Conservation (phyloP, 345 rosid species). For the Salix udensis region DNA sequence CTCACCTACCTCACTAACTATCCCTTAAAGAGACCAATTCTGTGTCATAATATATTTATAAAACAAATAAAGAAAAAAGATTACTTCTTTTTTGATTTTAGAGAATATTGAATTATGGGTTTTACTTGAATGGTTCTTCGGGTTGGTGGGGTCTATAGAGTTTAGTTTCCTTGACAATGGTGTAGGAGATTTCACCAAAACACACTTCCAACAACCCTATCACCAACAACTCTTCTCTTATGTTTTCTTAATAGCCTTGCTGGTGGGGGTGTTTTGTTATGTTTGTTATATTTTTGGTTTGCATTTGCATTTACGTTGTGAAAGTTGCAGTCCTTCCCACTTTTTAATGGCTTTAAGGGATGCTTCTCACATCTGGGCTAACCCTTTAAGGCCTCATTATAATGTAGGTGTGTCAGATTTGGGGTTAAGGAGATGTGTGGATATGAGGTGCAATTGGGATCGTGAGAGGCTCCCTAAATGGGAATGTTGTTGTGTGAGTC, state of each 20-base stretch:
- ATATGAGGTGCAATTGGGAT: constrained; percentile 25
- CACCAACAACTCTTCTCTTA: constrained; percentile 16
- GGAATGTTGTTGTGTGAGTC: constrained; percentile 46
- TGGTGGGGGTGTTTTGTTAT: neutral
- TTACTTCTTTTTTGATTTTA: neutral
- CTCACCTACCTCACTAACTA: constrained; percentile 2
- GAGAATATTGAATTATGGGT: neutral
- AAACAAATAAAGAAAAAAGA: neutral
- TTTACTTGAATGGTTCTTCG: neutral
- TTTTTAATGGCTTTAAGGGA: constrained; percentile 56
- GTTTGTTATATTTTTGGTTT: neutral
- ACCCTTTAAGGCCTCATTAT: constrained; percentile 36
- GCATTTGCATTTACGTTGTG: constrained; percentile 15
- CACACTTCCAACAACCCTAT: constrained; percentile 15
- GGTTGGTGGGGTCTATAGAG: neutral
- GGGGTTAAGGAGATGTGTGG: constrained; percentile 33
- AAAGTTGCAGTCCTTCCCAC: constrained; percentile 6
- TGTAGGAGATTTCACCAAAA: constrained; percentile 26
- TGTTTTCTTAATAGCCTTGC: neutral
- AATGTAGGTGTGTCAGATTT: constrained; percentile 32
- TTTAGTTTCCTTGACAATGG: constrained; percentile 19
- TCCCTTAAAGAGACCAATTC: neutral
- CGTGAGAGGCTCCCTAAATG: constrained; percentile 24
- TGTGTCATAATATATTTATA: neutral
- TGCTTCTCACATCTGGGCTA: constrained; percentile 45